Conservation (phyloP, 2,329 filamentous ascomycete genomes). For the Endoconidiophora laricicola region DNA sequence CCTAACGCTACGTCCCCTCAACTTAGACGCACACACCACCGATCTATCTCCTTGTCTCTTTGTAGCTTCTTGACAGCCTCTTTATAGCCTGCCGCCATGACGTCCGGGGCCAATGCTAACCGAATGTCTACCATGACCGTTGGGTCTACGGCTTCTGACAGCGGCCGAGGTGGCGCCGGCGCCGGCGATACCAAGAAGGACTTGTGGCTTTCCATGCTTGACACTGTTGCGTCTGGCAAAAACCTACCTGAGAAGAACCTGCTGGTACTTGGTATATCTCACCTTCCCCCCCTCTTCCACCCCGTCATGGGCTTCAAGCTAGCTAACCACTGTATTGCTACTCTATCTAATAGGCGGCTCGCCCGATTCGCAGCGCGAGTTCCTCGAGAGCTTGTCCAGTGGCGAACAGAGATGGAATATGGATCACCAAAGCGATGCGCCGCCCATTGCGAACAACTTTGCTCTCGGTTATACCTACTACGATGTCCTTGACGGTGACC, state of each 20-base stretch:
- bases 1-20: too few relatives aligned
- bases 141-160: conserved; percentile 24
- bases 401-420: conserved; percentile 35
- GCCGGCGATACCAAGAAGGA: conserved; percentile 66
- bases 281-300: not conserved
- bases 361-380: conserved; percentile 68
- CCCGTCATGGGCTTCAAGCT: not conserved
- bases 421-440: conserved; percentile 43
- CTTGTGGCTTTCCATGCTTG: conserved; percentile 87
- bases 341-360: conserved; percentile 45
- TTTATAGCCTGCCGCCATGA: conserved; percentile 22
- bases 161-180: conserved; percentile 27
- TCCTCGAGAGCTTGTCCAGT: conserved; percentile 49
- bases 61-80: too few relatives aligned
- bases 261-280: conserved; percentile 55
- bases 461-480: conserved; percentile 90
- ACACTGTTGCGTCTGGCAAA: conserved; percentile 78
- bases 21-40: too few relatives aligned
- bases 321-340: not conserved
- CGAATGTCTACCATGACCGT: conserved; percentile 42
- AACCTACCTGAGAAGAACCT: conserved; percentile 83
- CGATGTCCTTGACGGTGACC: conserved; percentile 82
- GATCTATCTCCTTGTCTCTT: too few relatives aligned
- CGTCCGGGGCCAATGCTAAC: conserved; percentile 29
- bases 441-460: conserved; percentile 80